Evolutionary conservation across 2,329 filamentous ascomycete species (phyloP).

Genomic region (Pyricularia grisea): DNA sequence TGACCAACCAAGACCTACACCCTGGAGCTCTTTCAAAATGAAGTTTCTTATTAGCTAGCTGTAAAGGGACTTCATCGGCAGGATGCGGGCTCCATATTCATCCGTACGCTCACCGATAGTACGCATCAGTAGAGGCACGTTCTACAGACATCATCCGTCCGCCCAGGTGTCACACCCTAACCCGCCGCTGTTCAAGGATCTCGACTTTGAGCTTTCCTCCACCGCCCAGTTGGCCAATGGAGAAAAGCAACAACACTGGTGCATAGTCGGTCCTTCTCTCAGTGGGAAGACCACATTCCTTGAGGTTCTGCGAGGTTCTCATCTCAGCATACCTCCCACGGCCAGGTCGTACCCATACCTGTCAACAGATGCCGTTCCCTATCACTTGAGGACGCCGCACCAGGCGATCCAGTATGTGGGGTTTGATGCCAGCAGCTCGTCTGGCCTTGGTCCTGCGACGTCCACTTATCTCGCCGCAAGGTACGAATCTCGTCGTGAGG

Average conservation of each 20-base stretch:
- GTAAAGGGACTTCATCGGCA: constrained; percentile 9
- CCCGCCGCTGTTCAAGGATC: constrained; percentile 60
- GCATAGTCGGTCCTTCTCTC: constrained; percentile 70
- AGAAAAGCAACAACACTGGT: constrained; percentile 57
- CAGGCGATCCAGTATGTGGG: constrained; percentile 82
- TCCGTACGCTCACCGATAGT: constrained; percentile 47
- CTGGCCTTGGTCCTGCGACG: constrained; percentile 40
- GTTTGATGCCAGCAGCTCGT: constrained; percentile 60
- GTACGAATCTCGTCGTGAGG: constrained; percentile 81
- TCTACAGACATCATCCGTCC: constrained; percentile 67
- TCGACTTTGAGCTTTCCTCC: constrained; percentile 61
- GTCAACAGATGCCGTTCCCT: constrained; percentile 48
- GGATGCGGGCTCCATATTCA: constrained; percentile 24
- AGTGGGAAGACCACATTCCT: constrained; percentile 77
- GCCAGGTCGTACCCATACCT: constrained; percentile 75
- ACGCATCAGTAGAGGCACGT: constrained; percentile 67
- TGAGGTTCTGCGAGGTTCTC: constrained; percentile 64
- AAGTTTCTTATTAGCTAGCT: background rate
- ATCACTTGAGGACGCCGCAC: constrained; percentile 46
- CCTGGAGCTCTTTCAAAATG: background rate
- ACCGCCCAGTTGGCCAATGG: constrained; percentile 27
- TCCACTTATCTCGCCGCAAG: constrained; percentile 80
- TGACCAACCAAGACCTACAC: background rate
- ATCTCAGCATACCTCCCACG: constrained; percentile 65
- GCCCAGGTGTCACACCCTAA: constrained; percentile 37